Conservation (phyloP, 139 green algal genomes). For the Micractinium sp. region DNA sequence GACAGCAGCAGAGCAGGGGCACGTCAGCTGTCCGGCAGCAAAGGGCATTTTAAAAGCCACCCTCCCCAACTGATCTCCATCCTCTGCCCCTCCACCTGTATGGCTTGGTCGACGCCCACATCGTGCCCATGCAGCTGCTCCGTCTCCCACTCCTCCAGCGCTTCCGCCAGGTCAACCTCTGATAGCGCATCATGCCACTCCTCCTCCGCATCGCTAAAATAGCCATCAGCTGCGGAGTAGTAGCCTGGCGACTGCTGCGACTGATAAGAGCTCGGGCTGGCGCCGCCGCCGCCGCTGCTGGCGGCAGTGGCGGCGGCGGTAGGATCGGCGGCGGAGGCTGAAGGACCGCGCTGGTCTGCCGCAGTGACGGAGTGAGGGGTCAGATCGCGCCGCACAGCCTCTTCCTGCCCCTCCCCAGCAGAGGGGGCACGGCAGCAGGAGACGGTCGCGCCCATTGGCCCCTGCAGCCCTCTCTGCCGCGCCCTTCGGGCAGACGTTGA, state of each 20-base stretch:
- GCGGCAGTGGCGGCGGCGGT: neutral
- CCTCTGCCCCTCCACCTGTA: constrained; percentile 11
- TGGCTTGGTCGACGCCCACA: neutral
- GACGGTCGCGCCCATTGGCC: neutral
- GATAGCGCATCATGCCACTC: constrained; percentile 28
- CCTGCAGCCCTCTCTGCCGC: too few relatives aligned
- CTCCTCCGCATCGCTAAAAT: constrained; percentile 6
- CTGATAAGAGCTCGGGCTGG: neutral
- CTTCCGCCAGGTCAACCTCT: constrained; percentile 15
- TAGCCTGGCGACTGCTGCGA: neutral
- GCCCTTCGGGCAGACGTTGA: too few relatives aligned
- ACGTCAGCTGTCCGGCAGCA: too few relatives aligned
- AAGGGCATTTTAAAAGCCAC: neutral
- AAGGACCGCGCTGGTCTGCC: neutral
- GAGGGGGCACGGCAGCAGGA: neutral
- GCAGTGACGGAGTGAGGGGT: neutral
- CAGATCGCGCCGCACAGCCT: neutral
- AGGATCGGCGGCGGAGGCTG: neutral
- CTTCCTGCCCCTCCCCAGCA: neutral
- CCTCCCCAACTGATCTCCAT: neutral
- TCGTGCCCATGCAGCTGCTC: neutral
- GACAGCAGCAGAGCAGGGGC: too few relatives aligned
- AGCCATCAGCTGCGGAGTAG: neutral
- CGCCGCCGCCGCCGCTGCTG: neutral
- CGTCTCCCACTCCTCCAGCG: constrained; percentile 24